Conservation (phyloP, 2,329 filamentous ascomycete species). For the Phoma sp. region DNA sequence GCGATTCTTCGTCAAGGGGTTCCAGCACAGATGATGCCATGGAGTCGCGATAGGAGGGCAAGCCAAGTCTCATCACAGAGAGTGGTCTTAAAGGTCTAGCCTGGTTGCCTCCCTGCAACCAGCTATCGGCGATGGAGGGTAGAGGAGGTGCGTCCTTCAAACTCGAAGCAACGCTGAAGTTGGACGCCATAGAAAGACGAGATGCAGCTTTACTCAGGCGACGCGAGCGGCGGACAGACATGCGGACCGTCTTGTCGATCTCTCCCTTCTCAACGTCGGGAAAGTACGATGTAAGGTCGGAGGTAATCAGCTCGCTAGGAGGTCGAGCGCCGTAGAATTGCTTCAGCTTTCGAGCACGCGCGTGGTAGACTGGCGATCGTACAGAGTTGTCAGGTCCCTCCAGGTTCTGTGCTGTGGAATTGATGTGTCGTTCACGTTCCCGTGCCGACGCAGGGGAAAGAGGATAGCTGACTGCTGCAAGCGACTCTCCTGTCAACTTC, state of each 20-base stretch:
- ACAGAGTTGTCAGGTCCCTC: constrained; percentile 46
- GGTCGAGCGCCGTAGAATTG: constrained; percentile 92
- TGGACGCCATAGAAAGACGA: constrained; percentile 91
- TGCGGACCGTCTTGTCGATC: constrained; percentile 91
- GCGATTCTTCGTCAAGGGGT: constrained; percentile 88
- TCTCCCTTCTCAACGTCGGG: constrained; percentile 92
- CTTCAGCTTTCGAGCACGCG: constrained; percentile 64
- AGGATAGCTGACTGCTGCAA: constrained; percentile 84
- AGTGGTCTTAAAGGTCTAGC: constrained; percentile 62
- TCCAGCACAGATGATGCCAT: constrained; percentile 88
- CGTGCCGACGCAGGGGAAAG: constrained; percentile 76
- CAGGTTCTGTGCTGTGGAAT: constrained; percentile 57
- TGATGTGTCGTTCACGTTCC: constrained; percentile 72
- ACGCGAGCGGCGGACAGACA: constrained; percentile 89
- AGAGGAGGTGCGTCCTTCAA: constrained; percentile 92
- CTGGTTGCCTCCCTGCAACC: constrained; percentile 68
- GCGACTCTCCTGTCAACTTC: constrained; percentile 85
- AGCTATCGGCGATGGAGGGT: constrained; percentile 92
- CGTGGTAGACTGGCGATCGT: constrained; percentile 47
- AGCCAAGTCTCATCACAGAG: constrained; percentile 65
- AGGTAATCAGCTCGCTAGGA: constrained; percentile 95
- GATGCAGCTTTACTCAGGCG: constrained; percentile 92
- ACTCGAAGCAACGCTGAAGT: constrained; percentile 89
- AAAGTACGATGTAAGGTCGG: constrained; percentile 96
- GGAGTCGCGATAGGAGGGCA: constrained; percentile 77